Evolutionary conservation across 2,329 filamentous ascomycete species (phyloP).

Genomic region (Coleophoma crateriformis): DNA sequence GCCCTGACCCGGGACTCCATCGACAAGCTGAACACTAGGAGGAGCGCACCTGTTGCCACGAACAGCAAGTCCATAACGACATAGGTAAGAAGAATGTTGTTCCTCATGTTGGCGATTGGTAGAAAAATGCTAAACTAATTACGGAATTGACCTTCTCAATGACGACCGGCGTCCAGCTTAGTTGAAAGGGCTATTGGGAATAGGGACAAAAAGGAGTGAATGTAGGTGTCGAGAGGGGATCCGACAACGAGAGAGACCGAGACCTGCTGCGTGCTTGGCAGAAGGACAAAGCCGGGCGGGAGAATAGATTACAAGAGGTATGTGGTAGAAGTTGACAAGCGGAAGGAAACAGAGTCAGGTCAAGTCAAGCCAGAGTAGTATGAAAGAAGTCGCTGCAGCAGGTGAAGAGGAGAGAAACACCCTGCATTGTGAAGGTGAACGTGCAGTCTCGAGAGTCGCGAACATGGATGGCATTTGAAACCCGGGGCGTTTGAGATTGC

Average conservation of each 20-base stretch:
- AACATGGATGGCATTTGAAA: not conserved
- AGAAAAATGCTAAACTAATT: not conserved
- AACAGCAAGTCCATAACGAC: slow-evolving; percentile 45
- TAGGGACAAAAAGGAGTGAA: slow-evolving; percentile 6
- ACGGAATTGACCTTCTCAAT: slow-evolving; percentile 4
- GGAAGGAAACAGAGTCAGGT: slow-evolving; percentile 9
- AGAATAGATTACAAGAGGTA: slow-evolving; percentile 1
- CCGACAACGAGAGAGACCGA: slow-evolving; percentile 1
- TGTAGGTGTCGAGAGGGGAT: slow-evolving; percentile 1
- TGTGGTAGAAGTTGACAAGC: slow-evolving; percentile 1
- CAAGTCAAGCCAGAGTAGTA: slow-evolving; percentile 5
- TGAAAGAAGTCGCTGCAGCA: slow-evolving; percentile 3
- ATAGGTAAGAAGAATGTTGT: slow-evolving; percentile 47
- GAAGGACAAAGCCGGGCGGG: slow-evolving; percentile 5
- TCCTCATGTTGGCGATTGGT: slow-evolving; percentile 31
- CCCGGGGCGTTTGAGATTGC: no score
- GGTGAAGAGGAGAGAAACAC: slow-evolving; percentile 13
- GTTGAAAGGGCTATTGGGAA: slow-evolving; percentile 1
- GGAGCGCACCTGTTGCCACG: slow-evolving; percentile 41
- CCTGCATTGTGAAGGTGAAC: slow-evolving; percentile 5
- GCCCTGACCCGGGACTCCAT: slow-evolving; percentile 36
- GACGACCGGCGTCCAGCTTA: slow-evolving; percentile 25
- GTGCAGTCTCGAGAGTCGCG: not conserved
- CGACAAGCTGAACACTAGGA: slow-evolving; percentile 46
- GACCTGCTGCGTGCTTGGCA: slow-evolving; percentile 1